These are phyloP conservation scores for Pestalotiopsis sp. DNA, from an alignment of 2,329 filamentous ascomycete genomes.

Conservation along the genomic window DNA sequence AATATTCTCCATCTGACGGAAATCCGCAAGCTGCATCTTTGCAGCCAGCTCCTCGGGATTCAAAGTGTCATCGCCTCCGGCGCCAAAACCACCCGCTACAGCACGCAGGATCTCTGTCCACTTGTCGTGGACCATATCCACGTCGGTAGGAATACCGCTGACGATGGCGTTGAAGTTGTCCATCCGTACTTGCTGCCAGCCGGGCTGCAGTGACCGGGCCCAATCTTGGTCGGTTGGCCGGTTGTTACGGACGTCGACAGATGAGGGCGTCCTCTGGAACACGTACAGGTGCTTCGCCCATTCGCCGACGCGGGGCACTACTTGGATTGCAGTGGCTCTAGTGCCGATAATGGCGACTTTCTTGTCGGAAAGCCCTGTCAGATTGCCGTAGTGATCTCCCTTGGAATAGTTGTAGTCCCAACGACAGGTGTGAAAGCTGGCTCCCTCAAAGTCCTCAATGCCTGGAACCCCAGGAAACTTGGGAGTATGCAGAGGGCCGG, in stretches of 20 bases:
- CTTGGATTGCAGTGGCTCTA: slow-evolving; percentile 50
- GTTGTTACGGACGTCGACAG: slow-evolving; percentile 41
- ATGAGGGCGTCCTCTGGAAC: slow-evolving; percentile 57
- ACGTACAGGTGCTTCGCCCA: slow-evolving; percentile 55
- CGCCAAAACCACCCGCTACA: slow-evolving; percentile 28
- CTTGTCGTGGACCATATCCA: slow-evolving; percentile 40
- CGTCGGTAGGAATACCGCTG: slow-evolving; percentile 27
- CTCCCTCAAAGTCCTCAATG: neutral
- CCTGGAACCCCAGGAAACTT: neutral
- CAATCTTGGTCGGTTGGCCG: slow-evolving; percentile 30
- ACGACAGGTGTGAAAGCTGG: slow-evolving; percentile 44
- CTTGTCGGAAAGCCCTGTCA: slow-evolving; percentile 48
- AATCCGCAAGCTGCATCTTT: slow-evolving; percentile 27
- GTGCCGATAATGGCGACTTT: slow-evolving; percentile 53
- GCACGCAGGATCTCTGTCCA: slow-evolving; percentile 33
- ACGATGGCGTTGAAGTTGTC: slow-evolving; percentile 41
- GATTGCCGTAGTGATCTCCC: slow-evolving; percentile 39
- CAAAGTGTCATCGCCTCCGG: slow-evolving; percentile 25
- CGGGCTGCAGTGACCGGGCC: neutral
- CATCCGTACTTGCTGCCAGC: slow-evolving; percentile 41
- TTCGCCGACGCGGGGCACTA: slow-evolving; percentile 46
- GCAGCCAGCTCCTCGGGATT: slow-evolving; percentile 24
- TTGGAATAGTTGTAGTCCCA: slow-evolving; percentile 49
- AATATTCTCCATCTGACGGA: slow-evolving; percentile 37
- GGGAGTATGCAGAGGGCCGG: neutral